These are phyloP conservation scores for Sophora flavescens DNA, from an alignment of 306 rosid species.

Conservation along the genomic window DNA sequence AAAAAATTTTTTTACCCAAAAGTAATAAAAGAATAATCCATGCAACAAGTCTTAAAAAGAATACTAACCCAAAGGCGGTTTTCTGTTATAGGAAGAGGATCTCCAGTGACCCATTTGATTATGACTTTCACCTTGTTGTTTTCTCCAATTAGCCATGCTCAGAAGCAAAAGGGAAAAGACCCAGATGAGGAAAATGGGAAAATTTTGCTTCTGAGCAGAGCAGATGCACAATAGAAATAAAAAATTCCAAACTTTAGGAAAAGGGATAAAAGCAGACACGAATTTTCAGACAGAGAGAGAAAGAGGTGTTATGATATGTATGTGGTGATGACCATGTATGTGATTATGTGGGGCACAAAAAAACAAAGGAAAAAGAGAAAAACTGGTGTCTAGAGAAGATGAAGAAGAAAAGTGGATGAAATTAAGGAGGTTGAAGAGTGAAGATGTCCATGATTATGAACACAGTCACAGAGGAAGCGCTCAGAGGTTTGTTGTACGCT, in stretches of 20 bases:
- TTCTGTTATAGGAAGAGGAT: slow-evolving; percentile 55
- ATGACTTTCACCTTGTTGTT: slow-evolving; percentile 54
- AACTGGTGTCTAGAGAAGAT: too few relatives aligned
- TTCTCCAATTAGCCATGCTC: slow-evolving; percentile 71
- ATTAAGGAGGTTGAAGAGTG: slow-evolving; percentile 29
- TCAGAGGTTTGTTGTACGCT: slow-evolving; percentile 44
- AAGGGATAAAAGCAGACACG: slow-evolving; percentile 24
- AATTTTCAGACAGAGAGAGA: slow-evolving; percentile 2
- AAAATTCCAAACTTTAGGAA: slow-evolving; percentile 28
- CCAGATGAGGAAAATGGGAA: slow-evolving; percentile 34
- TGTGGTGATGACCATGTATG: too few relatives aligned
- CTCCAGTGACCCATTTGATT: slow-evolving; percentile 54
- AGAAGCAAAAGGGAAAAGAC: slow-evolving; percentile 29
- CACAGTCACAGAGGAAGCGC: slow-evolving; percentile 35
- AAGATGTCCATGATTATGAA: not conserved
- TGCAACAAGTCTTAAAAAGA: slow-evolving; percentile 21
- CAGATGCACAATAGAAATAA: slow-evolving; percentile 23
- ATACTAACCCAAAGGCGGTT: slow-evolving; percentile 65
- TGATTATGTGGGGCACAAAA: not conserved
- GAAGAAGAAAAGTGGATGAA: not conserved
- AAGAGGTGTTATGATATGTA: not conserved
- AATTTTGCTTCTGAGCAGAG: not conserved
- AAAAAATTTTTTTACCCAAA: not conserved
- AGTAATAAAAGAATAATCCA: slow-evolving; percentile 17
- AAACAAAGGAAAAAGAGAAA: not conserved